A percentile compares a stretch with the other conserved stretches of the same genome.
These are phyloP conservation scores for Chrysanthemum seticuspe DNA, from an alignment of 129 eudicot genomes.

Conservation along the genomic window DNA sequence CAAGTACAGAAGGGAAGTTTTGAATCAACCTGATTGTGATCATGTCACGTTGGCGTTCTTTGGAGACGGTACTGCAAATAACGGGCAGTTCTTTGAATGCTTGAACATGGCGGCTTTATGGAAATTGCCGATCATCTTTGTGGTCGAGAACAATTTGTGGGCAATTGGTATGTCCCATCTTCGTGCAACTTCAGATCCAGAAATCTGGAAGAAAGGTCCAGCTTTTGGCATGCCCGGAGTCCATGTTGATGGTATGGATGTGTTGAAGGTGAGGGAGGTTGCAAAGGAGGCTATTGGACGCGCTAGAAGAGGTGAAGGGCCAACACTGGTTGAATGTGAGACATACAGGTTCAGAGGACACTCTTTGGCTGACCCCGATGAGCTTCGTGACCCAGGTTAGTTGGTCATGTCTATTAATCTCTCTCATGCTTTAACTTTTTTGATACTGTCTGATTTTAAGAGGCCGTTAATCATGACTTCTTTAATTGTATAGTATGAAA, in stretches of 20 bases:
- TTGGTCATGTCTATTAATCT: neutral
- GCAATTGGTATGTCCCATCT: constrained; percentile 35
- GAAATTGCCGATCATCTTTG: constrained; percentile 30
- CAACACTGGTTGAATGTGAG: constrained; percentile 32
- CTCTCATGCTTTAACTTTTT: neutral
- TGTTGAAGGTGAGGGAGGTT: constrained; percentile 32
- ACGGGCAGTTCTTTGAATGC: constrained; percentile 33
- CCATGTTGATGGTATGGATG: constrained; percentile 34
- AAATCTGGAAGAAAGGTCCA: constrained; percentile 30
- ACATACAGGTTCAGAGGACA: constrained; percentile 33
- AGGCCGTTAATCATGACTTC: neutral
- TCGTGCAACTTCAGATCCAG: constrained; percentile 32
- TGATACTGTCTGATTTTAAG: neutral
- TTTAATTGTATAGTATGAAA: neutral
- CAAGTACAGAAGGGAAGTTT: constrained; percentile 30
- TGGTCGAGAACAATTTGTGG: constrained; percentile 31
- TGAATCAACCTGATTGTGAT: constrained; percentile 31
- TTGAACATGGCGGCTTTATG: constrained; percentile 33
- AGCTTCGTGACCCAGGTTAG: constrained; percentile 33
- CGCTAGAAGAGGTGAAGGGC: constrained; percentile 31
- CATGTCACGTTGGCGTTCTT: constrained; percentile 30
- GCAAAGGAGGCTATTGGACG: constrained; percentile 31
- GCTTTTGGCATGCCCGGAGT: constrained; percentile 33
- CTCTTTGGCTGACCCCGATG: constrained; percentile 36
- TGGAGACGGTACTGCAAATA: constrained; percentile 32